Base-by-base conservation (phyloP, 1,284 basidiomycete species). In the Thecaphora frezii region DNA sequence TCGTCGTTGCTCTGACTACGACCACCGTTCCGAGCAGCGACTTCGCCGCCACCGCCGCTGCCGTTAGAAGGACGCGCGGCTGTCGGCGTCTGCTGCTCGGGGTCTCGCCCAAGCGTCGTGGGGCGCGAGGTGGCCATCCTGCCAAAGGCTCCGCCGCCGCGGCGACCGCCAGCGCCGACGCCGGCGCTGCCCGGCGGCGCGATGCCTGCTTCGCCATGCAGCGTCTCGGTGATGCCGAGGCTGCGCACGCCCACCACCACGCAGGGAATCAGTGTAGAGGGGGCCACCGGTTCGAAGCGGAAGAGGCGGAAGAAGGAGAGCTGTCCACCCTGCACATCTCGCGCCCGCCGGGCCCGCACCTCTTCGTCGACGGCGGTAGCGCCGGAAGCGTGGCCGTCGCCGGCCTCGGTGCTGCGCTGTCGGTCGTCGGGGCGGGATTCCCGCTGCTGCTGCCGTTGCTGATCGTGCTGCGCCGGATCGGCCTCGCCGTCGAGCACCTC, bases 221-320 rank as follows among this genome's bases (percentile, higher is more conserved):
- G 56, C 9, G 63, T 51, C 55, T 72, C 69, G 3, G 59, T 64
- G 1, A 70, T 59, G 19, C 62, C 66, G 48, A 76, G 58, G 43
- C 68, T 71, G 44, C 74, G 70, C 43, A 76, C 75, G 14, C 75
- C 75, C 5, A 76, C 71, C 4, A 76, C 66, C 28, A 76, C 66
- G 52, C 72, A 74, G 18, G 74, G 75, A 7, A 73, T 57, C 19
- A 74, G 64, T 37, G 57, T 51, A 21, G 66, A 57, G 3, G 64
- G 58, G 16, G 50, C 54, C 18, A 57, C 51, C 0, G 64, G 67
- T 24, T 76, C 71, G 37, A 77, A 76, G 9, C 73, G 62, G 63
- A 71, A 75, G 24, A 76, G 56, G 7, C 75, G 74, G 69, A 73
- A 77, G 53, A 77, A 77, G 19, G 70, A 68, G 7, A 77, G 58